A percentile compares a stretch with the other conserved stretches of the same genome.
These are phyloP conservation scores for Phialocephala subalpina DNA, from an alignment of 2,329 filamentous ascomycete genomes.

Conservation along the genomic window DNA sequence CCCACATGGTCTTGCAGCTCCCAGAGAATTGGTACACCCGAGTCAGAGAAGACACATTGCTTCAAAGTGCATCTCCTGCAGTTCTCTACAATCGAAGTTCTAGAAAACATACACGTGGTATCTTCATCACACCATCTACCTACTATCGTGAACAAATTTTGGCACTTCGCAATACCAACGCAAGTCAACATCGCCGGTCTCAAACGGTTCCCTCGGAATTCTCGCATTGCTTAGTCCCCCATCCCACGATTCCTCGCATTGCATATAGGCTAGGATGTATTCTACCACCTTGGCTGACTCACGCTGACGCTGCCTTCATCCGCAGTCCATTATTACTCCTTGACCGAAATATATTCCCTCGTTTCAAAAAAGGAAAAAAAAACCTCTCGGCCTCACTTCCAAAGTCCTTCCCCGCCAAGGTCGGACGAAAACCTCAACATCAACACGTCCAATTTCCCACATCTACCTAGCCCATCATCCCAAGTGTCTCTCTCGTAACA, in stretches of 20 bases:
- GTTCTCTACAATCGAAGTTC: too few species aligned
- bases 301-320: not conserved
- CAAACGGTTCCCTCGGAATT: not conserved
- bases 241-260: not conserved
- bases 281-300: constrained; percentile 4
- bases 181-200: not conserved
- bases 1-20: not conserved
- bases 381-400: not conserved
- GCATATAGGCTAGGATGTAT: not conserved
- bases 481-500: constrained; percentile 2
- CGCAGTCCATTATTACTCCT: not conserved
- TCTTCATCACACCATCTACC: too few species aligned
- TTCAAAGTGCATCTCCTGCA: too few species aligned
- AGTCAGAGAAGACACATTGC: too few species aligned
- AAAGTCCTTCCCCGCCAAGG: not conserved
- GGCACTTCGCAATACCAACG: not conserved
- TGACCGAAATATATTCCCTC: not conserved
- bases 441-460: not conserved
- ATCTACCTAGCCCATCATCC: not conserved
- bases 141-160: too few species aligned
- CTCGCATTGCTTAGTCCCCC: not conserved
- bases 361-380: too few species aligned
- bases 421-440: not conserved
- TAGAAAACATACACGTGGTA: too few species aligned
- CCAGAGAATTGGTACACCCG: too few species aligned